Conservation (phyloP, 345 rosid genomes). For the Boechera divaricarpa region DNA sequence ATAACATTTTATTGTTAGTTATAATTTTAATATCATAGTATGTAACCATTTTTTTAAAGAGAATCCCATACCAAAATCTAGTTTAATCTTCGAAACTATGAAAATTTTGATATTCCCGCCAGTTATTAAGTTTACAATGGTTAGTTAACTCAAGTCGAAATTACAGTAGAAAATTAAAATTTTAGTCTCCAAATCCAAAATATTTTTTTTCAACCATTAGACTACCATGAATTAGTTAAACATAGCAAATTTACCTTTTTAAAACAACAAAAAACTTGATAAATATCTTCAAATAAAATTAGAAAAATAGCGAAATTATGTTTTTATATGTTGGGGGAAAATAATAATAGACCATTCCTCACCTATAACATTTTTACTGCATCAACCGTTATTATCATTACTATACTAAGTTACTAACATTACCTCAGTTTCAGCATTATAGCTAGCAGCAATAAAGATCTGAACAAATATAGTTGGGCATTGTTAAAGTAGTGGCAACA, state of each 20-base stretch:
- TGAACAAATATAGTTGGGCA: constrained; percentile 34
- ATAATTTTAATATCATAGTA: no score
- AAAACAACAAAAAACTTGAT: not conserved
- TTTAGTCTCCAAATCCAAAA: not conserved
- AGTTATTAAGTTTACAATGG: no score
- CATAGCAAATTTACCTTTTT: no score
- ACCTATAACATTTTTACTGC: not conserved
- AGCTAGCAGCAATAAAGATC: constrained; percentile 21
- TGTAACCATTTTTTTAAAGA: no score
- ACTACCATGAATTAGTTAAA: not conserved
- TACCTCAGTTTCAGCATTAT: constrained; percentile 38
- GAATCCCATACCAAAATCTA: no score
- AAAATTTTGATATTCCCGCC: no score
- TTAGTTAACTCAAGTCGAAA: no score
- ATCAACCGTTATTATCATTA: constrained; percentile 1
- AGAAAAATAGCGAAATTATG: no score
- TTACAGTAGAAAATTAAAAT: not conserved
- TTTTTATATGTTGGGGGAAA: no score
- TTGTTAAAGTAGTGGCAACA: constrained; percentile 17
- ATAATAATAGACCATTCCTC: no score
- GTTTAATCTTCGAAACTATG: no score
- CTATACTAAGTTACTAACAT: not conserved
- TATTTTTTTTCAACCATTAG: not conserved
- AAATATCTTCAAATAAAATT: no score
- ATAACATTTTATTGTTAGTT: not conserved